A percentile compares a stretch with the other conserved stretches of the same genome.
These are phyloP conservation scores for Protomyces inouyei DNA, from an alignment of 1,139 yeast genomes.

Conservation along the genomic window DNA sequence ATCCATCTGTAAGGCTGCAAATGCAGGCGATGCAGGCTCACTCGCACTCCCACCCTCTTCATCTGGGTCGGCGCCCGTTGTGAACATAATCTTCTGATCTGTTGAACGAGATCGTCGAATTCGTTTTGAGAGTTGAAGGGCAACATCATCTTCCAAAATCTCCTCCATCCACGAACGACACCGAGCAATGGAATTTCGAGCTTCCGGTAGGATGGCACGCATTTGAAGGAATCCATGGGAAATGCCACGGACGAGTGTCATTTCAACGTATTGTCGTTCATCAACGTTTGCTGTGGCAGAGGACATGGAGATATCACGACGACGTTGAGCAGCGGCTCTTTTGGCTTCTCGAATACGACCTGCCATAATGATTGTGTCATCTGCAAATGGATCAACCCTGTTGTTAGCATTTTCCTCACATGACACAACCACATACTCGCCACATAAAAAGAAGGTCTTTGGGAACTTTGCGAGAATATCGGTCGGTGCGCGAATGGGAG, in stretches of 20 bases:
- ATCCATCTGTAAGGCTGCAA: background rate
- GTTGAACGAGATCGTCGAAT: background rate
- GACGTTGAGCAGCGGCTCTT: conserved; percentile 28
- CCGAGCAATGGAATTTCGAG: conserved; percentile 36
- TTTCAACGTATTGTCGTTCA: conserved; percentile 35
- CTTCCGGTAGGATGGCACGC: conserved; percentile 44
- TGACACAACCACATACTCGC: conserved; percentile 26
- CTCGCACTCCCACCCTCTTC: background rate
- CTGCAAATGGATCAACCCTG: conserved; percentile 35
- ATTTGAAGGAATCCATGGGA: conserved; percentile 49
- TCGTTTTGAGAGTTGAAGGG: background rate
- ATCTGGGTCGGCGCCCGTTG: conserved; percentile 15
- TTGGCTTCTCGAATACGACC: conserved; percentile 44
- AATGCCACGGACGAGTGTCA: conserved; percentile 42
- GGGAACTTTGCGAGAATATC: conserved; percentile 35
- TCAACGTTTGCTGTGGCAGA: conserved; percentile 13
- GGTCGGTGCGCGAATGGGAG: conserved; percentile 35
- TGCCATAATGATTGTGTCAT: conserved; percentile 35
- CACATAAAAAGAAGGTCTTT: conserved; percentile 35
- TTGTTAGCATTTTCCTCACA: too few species aligned
- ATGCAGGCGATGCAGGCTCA: conserved; percentile 1
- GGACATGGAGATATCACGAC: conserved; percentile 29
- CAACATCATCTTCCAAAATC: conserved; percentile 22
- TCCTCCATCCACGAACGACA: conserved; percentile 35
- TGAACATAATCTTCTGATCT: background rate